A percentile compares a stretch with the other conserved stretches of the same genome.
Evolutionary conservation across 495 filamentous ascomycete species (phyloP).

Genomic region (Aspergillus nanangensis): DNA sequence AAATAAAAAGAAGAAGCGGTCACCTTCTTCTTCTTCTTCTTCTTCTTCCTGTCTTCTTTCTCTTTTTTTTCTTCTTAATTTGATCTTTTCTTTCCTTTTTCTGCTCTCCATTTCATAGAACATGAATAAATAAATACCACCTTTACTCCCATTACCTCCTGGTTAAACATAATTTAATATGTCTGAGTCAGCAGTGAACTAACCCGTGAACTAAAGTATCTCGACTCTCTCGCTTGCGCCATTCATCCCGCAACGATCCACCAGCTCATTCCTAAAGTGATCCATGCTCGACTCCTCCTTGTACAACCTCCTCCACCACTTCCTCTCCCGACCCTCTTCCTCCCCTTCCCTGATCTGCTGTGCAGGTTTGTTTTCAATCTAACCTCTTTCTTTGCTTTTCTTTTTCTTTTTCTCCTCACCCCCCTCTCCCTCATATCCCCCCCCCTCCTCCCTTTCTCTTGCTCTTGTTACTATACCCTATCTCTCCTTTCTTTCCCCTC

Average conservation of each 20-base stretch:
- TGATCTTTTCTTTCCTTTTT: slow-evolving; percentile 2
- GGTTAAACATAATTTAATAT: too few species aligned
- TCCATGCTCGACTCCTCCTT: slow-evolving; percentile 29
- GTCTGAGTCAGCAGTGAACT: too few species aligned
- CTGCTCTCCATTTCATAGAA: slow-evolving; percentile 22
- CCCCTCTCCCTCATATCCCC: slow-evolving; percentile 23
- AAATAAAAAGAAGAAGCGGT: neutral
- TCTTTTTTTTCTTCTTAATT: neutral
- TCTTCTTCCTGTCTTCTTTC: neutral
- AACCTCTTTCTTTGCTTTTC: slow-evolving; percentile 24
- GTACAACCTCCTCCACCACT: slow-evolving; percentile 28
- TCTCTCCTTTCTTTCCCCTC: neutral
- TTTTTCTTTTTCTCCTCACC: slow-evolving; percentile 13
- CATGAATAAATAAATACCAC: too few species aligned
- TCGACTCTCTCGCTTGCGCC: slow-evolving; percentile 46
- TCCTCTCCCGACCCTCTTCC: slow-evolving; percentile 10
- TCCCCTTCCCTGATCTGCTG: slow-evolving; percentile 27
- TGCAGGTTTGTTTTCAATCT: slow-evolving; percentile 28
- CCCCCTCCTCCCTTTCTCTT: slow-evolving; percentile 1
- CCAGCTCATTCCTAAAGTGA: slow-evolving; percentile 22
- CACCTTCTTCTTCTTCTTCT: neutral
- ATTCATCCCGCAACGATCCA: slow-evolving; percentile 87
- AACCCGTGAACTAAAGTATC: neutral
- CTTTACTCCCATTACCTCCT: too few species aligned
- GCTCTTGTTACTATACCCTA: neutral